Percentiles rank a stretch among this genome's conserved stretches.
These are phyloP conservation scores for Lodderomyces jiufengensis DNA, from an alignment of 1,139 yeast genomes.

Conservation along the genomic window DNA sequence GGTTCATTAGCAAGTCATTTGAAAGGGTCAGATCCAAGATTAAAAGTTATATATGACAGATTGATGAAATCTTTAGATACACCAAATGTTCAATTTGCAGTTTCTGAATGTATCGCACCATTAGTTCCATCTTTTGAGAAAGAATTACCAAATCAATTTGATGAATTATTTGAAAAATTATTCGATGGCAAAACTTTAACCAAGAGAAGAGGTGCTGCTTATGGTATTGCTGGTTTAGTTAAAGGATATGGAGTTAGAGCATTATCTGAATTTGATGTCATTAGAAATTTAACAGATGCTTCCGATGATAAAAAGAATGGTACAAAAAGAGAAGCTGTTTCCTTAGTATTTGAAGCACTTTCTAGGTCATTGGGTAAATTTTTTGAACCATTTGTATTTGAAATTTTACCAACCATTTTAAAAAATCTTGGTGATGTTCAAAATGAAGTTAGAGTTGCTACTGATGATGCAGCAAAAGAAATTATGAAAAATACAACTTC, in stretches of 20 bases:
- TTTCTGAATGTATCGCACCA: slow-evolving; percentile 82
- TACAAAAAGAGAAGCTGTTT: slow-evolving; percentile 80
- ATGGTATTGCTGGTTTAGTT: slow-evolving; percentile 90
- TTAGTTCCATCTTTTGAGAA: slow-evolving; percentile 58
- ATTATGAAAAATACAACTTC: slow-evolving; percentile 92
- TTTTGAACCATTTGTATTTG: slow-evolving; percentile 94
- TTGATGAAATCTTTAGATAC: slow-evolving; percentile 73
- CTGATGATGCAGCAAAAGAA: slow-evolving; percentile 79
- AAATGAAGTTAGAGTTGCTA: slow-evolving; percentile 85
- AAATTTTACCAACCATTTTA: slow-evolving; percentile 76
- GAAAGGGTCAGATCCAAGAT: slow-evolving; percentile 58
- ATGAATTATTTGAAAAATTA: slow-evolving; percentile 54
- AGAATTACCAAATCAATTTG: slow-evolving; percentile 52
- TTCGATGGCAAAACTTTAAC: slow-evolving; percentile 50
- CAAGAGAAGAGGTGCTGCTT: slow-evolving; percentile 88
- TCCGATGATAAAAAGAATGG: slow-evolving; percentile 82
- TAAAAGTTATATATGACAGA: slow-evolving; percentile 62
- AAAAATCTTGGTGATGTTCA: slow-evolving; percentile 80
- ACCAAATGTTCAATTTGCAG: slow-evolving; percentile 85
- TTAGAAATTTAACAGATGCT: slow-evolving; percentile 76
- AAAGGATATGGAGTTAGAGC: slow-evolving; percentile 86
- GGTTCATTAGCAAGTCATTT: slow-evolving; percentile 88
- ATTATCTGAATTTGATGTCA: slow-evolving; percentile 69
- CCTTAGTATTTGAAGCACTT: slow-evolving; percentile 80
- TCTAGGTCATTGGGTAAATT: slow-evolving; percentile 69